A percentile compares a stretch with the other conserved stretches of the same genome.
phyloP scores from a whole-genome alignment of 2,329 filamentous ascomycete genomes.

The Fusarium heterosporum region DNA sequence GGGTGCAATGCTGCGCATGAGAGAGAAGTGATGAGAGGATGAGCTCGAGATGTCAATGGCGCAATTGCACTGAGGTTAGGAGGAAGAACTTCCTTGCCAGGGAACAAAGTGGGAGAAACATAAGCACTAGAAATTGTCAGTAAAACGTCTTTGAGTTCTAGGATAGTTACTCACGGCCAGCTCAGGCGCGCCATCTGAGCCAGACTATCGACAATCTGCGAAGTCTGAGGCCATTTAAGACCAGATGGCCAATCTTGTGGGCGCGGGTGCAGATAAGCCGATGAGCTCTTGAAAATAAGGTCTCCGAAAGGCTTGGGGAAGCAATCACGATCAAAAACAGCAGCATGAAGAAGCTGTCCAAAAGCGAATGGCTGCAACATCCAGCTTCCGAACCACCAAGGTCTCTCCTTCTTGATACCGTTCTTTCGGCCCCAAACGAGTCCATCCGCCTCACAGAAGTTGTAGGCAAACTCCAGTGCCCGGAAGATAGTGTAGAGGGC shows the following conservation, averaged over 20 bases:
- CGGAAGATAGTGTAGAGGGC: constrained; percentile 85
- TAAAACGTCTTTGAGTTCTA: neutral
- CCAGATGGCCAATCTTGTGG: constrained; percentile 75
- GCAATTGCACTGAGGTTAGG: constrained; percentile 74
- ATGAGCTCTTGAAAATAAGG: constrained; percentile 76
- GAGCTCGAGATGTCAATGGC: constrained; percentile 84
- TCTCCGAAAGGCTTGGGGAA: constrained; percentile 66
- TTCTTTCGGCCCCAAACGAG: constrained; percentile 71
- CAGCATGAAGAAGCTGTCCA: constrained; percentile 80
- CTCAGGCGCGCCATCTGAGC: constrained; percentile 82
- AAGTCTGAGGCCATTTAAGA: constrained; percentile 79
- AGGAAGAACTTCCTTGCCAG: constrained; percentile 74
- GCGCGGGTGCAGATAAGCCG: constrained; percentile 80
- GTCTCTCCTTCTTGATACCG: constrained; percentile 68
- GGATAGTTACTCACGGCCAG: constrained; percentile 77
- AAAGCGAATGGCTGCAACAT: constrained; percentile 80
- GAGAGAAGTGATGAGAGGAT: constrained; percentile 85
- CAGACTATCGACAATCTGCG: constrained; percentile 83
- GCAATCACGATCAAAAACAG: constrained; percentile 81
- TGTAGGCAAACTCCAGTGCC: constrained; percentile 88
- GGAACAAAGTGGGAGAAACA: constrained; percentile 88
- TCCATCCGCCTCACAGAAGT: constrained; percentile 80
- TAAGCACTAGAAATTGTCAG: constrained; percentile 67
- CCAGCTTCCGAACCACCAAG: constrained; percentile 89
- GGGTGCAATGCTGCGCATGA: constrained; percentile 93